Evolutionary conservation across 2,329 filamentous ascomycete genomes (phyloP), one percentile per base, ranked within the genome.

Genomic region (Penicillium sclerotiorum): DNA sequence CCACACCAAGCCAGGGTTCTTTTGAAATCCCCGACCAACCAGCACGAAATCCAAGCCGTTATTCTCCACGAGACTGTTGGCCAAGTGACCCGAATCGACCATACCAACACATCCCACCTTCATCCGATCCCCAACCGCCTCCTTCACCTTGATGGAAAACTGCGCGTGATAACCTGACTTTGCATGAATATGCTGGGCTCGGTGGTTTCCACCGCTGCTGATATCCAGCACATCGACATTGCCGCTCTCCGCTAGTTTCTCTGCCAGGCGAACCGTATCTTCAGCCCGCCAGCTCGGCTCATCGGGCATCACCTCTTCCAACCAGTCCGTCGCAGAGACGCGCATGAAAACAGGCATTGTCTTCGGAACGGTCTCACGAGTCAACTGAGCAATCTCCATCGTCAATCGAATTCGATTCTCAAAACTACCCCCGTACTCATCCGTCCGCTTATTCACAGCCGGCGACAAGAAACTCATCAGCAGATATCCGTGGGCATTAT

Each of bases 161-260:
- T 85, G 83, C 18, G 85, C 80, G 75, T 95, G 91, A 77, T 89
- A 93, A 0, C 78, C 86, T 1, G 85, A 83, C 37, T 82, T 80
- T 11, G 62, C 62, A 33, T 63, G 63, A 48, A 76, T 66, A 53
- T 73, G 70, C 58, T 76, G 73, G 15, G 61, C 61, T 28, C 76
- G 70, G 65, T 84, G 81, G 66, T 89, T 88, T 32, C 89, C 92
- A 27, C 85, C 90, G 1, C 85, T 86, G 60, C 86, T 90, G 49
- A 95, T 83, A 67, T 96, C 92, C 23, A 96, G 78, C 13, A 95
- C 75, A 67, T 96, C 92, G 36, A 96, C 80, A 6, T 61, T 57
- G 23, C 92, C 92, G 11, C 80, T 76, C 0, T 80, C 81, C 0
- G 89, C 87, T 1, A 96, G 80, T 8, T 87, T 74, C 65, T 77